phyloP scores from a whole-genome alignment of 75 land plant genomes.

The Pseudotsuga menziesii region DNA sequence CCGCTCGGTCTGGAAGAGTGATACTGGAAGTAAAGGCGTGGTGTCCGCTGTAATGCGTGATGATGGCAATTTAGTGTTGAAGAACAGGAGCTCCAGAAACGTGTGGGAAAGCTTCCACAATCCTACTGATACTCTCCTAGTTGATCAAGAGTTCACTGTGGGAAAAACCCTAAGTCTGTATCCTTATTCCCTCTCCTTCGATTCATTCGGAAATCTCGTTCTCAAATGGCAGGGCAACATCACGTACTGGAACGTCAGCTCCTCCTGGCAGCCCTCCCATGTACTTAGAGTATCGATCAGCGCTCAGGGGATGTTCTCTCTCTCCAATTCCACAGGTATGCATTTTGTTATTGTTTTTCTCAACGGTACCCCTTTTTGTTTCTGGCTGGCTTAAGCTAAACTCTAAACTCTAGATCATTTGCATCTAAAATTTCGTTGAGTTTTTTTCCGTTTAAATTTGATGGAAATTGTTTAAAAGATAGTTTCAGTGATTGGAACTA shows the following conservation, averaged over 20 bases:
- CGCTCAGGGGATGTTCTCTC: neutral
- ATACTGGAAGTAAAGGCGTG: constrained; percentile 22
- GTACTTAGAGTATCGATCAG: neutral
- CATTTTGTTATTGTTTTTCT: too few relatives aligned
- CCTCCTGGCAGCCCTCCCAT: neutral
- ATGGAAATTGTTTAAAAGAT: too few relatives aligned
- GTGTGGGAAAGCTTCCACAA: constrained; percentile 44
- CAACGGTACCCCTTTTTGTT: too few relatives aligned
- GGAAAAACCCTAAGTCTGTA: constrained; percentile 13
- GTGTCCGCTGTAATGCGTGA: constrained; percentile 24
- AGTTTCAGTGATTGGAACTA: too few relatives aligned
- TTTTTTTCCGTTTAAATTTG: too few relatives aligned
- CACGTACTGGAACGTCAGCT: constrained; percentile 21
- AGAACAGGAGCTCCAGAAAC: neutral
- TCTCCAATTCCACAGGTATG: neutral
- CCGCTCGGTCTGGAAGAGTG: constrained; percentile 29
- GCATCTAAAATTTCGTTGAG: too few relatives aligned
- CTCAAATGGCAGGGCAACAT: constrained; percentile 27
- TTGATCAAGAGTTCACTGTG: constrained; percentile 30
- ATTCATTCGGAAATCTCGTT: constrained; percentile 14
- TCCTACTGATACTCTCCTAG: constrained; percentile 41
- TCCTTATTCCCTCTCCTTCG: constrained; percentile 34
- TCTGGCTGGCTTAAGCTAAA: too few relatives aligned
- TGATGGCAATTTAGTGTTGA: constrained; percentile 34
- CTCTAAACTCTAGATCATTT: too few relatives aligned